These are phyloP conservation scores for Nidularia sp. DNA, from an alignment of 768 basidiomycete species.

Conservation along the genomic window DNA sequence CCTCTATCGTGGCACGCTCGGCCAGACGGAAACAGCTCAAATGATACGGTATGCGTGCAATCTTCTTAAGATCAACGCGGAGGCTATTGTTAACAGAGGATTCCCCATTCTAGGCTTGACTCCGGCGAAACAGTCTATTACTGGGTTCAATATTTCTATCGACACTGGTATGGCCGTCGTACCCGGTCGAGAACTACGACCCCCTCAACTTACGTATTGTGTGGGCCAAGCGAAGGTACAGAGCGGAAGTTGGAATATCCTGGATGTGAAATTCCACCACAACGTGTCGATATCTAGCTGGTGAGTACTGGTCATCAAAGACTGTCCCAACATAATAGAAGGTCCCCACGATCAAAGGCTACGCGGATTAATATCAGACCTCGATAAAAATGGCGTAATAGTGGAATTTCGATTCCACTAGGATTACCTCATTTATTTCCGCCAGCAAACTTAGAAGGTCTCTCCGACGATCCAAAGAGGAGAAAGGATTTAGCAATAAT, in stretches of 20 bases:
- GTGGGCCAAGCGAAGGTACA: slow-evolving; percentile 36
- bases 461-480: not conserved
- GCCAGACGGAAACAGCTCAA: slow-evolving; percentile 53
- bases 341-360: slow-evolving; percentile 19
- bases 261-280: slow-evolving; percentile 62
- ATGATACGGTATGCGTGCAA: slow-evolving; percentile 74
- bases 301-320: slow-evolving; percentile 65
- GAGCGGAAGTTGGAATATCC: slow-evolving; percentile 75
- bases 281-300: slow-evolving; percentile 51
- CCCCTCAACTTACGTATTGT: slow-evolving; percentile 57
- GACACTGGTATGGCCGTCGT: slow-evolving; percentile 55
- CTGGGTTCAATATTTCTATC: slow-evolving; percentile 57
- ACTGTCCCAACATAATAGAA: slow-evolving; percentile 32
- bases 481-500: not conserved
- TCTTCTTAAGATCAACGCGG: slow-evolving; percentile 54
- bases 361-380: not conserved
- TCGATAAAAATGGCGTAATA: not conserved
- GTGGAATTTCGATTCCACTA: not conserved
- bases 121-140: slow-evolving; percentile 29
- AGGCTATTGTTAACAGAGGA: slow-evolving; percentile 52
- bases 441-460: not conserved
- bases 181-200: slow-evolving; percentile 59
- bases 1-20: slow-evolving; percentile 57
- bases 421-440: not conserved
- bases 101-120: slow-evolving; percentile 49